Evolutionary conservation across 208 protist genomes (phyloP), one percentile per base, ranked within the genome.

Genomic region (Kentomonas sorsogonicus): DNA sequence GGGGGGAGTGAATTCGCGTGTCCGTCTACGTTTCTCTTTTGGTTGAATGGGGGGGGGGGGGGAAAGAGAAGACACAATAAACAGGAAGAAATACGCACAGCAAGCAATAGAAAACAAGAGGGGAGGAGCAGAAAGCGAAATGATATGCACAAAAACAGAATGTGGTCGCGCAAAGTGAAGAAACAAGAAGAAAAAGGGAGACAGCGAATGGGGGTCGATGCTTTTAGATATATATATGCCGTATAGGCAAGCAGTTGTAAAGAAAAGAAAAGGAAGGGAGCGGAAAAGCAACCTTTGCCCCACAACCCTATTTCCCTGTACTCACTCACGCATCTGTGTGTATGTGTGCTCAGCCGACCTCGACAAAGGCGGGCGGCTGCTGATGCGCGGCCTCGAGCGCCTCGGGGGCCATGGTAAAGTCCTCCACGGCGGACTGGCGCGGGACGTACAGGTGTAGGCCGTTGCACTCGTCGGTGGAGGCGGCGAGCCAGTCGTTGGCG

Each of bases 391-490:
- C 33, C n/a, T 18, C 3, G 15, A 7, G 39, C 25, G 20, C 13
- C 18, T 71, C 38, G 39, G 51, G 55, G 48, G 51, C 43, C 26
- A 29, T 53, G 53, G 60, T 79, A 11, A 36, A 79, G 54, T 83
- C 80, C 65, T 64, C 43, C 16, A 83, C 66, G 1, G 79, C 67
- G 40, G 53, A 44, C 41, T 52, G 44, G 41, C 48, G 40, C 3
- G 80, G 72, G 22, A 57, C 53, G 53, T 83, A 82, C 18, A 98
- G 59, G 56, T 99, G 97, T n/a, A 99, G 40, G 26, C 98, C 86
- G 77, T 99, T 99, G 60, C 97, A 89, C 41, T 97, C 96, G 59
- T 96, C 90, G 20, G 97, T 84, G 3, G 81, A 97, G 23, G 89
- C 79, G 44, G 98, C 64, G 23, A 98, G 53, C 97, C 94, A 98